Conservation (phyloP, 2,329 filamentous ascomycete genomes). For the Talaromyces islandicus region DNA sequence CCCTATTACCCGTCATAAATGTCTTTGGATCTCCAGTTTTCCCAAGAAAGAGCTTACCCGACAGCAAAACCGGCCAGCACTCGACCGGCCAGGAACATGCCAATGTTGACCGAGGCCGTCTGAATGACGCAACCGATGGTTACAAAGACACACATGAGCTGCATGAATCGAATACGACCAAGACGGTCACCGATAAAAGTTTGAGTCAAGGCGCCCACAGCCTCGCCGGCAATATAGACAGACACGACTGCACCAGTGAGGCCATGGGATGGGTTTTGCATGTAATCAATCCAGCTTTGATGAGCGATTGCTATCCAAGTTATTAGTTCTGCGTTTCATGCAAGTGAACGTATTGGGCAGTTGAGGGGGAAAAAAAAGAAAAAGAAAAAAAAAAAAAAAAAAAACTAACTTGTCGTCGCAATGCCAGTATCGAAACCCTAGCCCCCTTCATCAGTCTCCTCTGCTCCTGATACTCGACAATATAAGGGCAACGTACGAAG, state of each 20-base stretch:
- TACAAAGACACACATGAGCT: conserved; percentile 49
- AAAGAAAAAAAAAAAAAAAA: too few relatives aligned
- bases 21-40: background rate
- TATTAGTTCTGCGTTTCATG: background rate
- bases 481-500: conserved; percentile 38
- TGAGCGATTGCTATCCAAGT: conserved; percentile 48
- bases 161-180: conserved; percentile 50
- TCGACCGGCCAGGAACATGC: conserved; percentile 49
- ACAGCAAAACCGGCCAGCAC: conserved; percentile 43
- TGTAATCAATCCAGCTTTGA: conserved; percentile 55
- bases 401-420: conserved; percentile 49
- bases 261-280: conserved; percentile 49
- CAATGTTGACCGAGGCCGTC: conserved; percentile 50
- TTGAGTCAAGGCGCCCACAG: conserved; percentile 49
- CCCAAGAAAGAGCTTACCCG: conserved; percentile 26
- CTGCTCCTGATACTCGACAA: conserved; percentile 7
- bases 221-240: conserved; percentile 56
- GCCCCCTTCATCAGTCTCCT: background rate
- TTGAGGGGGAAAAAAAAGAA: too few relatives aligned
- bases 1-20: conserved; percentile 22
- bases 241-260: conserved; percentile 53
- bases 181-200: conserved; percentile 50
- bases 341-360: background rate
- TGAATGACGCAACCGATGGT: conserved; percentile 51
- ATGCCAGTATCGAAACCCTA: conserved; percentile 57